These are phyloP conservation scores for Colletotrichum lentis DNA, from an alignment of 2,329 filamentous ascomycete genomes.

Conservation along the genomic window DNA sequence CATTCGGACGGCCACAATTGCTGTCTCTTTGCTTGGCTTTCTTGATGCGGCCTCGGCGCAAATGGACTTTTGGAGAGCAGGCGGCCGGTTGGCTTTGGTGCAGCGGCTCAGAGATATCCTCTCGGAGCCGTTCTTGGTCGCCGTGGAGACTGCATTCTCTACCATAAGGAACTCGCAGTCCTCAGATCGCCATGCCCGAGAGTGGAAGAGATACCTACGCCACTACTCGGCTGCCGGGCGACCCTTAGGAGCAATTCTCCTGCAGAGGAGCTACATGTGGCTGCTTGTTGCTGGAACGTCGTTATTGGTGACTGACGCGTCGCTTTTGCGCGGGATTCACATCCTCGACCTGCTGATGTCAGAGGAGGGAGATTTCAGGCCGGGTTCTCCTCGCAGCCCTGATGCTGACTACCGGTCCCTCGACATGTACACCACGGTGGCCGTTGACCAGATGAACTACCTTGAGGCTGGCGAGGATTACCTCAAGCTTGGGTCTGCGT, in stretches of 20 bases:
- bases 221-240: conserved; percentile 82
- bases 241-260: conserved; percentile 87
- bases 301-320: conserved; percentile 71
- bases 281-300: conserved; percentile 82
- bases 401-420: conserved; percentile 65
- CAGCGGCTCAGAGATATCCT: conserved; percentile 76
- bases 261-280: conserved; percentile 88
- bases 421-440: conserved; percentile 73
- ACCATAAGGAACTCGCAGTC: conserved; percentile 83
- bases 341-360: conserved; percentile 78
- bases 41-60: conserved; percentile 81
- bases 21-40: conserved; percentile 89
- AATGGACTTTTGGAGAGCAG: conserved; percentile 80
- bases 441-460: conserved; percentile 82
- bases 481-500: conserved; percentile 81
- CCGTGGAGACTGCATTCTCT: conserved; percentile 88
- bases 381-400: conserved; percentile 51
- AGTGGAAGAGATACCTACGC: conserved; percentile 87
- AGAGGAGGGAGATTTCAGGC: conserved; percentile 58
- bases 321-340: conserved; percentile 67
- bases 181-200: conserved; percentile 71
- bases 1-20: conserved; percentile 75
- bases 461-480: conserved; percentile 92
- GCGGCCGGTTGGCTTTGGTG: conserved; percentile 77
- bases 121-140: conserved; percentile 84